These are phyloP conservation scores for Aspergillus brasiliensis DNA, from an alignment of 2,329 filamentous ascomycete genomes.

Conservation along the genomic window DNA sequence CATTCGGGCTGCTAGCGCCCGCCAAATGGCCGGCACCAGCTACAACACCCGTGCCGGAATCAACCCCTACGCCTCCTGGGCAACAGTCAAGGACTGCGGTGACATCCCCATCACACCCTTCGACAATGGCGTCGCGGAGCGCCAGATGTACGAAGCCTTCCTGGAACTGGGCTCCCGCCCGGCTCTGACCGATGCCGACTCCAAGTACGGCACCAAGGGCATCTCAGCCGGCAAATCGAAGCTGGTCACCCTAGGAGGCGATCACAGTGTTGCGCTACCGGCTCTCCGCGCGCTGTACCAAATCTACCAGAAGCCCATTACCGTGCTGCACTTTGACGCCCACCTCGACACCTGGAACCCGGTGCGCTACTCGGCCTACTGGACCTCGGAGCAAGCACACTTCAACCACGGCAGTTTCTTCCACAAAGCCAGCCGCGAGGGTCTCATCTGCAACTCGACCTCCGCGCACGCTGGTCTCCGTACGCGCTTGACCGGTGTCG, in stretches of 20 bases:
- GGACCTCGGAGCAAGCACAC: conserved; percentile 68
- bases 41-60: conserved; percentile 81
- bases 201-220: conserved; percentile 31
- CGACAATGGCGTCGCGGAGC: conserved; percentile 78
- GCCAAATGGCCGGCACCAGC: conserved; percentile 77
- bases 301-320: conserved; percentile 63
- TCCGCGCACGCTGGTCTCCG: conserved; percentile 83
- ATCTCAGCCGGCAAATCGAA: conserved; percentile 48
- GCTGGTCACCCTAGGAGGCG: conserved; percentile 71
- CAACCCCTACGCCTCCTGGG: conserved; percentile 82
- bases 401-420: conserved; percentile 94
- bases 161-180: conserved; percentile 63
- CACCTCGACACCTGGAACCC: conserved; percentile 89
- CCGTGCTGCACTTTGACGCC: conserved; percentile 74
- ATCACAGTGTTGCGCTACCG: conserved; percentile 71
- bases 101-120: conserved; percentile 86
- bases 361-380: conserved; percentile 72
- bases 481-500: conserved; percentile 69
- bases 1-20: conserved; percentile 79
- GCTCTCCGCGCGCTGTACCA: conserved; percentile 67
- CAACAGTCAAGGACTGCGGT: conserved; percentile 81
- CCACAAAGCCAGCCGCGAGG: conserved; percentile 81
- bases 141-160: conserved; percentile 83
- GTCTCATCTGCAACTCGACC: conserved; percentile 71
- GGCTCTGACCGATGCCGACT: conserved; percentile 34